These are phyloP conservation scores for Collybia sordida DNA, from an alignment of 768 basidiomycete genomes.

Conservation along the genomic window DNA sequence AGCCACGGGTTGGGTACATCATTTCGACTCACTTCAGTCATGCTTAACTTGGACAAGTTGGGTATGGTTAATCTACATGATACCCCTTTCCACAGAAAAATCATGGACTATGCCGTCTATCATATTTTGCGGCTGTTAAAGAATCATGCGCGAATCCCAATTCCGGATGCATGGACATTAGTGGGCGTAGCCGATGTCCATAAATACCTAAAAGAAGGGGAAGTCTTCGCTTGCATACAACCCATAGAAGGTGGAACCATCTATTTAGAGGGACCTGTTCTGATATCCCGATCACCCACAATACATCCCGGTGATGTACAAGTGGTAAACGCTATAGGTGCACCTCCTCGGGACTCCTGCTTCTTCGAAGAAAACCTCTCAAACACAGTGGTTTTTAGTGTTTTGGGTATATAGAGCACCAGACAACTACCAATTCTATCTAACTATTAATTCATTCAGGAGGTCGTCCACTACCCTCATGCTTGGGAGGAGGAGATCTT, in stretches of 20 bases:
- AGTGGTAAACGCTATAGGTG: conserved; percentile 58
- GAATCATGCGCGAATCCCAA: conserved; percentile 61
- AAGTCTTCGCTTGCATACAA: conserved; percentile 64
- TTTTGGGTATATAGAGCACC: conserved; percentile 38
- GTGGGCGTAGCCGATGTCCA: conserved; percentile 72
- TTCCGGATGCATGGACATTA: conserved; percentile 62
- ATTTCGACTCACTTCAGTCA: conserved; percentile 53
- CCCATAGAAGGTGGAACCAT: conserved; percentile 31
- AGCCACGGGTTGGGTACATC: conserved; percentile 56
- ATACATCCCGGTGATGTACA: conserved; percentile 73
- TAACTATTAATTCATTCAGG: conserved; percentile 33
- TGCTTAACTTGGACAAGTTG: conserved; percentile 50
- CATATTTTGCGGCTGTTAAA: conserved; percentile 53
- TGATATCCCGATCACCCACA: conserved; percentile 65
- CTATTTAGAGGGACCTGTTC: conserved; percentile 53
- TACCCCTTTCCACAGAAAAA: conserved; percentile 63
- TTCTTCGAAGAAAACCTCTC: conserved; percentile 49
- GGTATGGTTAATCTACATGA: conserved; percentile 32
- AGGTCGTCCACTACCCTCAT: conserved; percentile 57
- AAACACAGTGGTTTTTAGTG: conserved; percentile 70
- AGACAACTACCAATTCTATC: neutral
- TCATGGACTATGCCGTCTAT: conserved; percentile 40
- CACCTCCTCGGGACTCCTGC: conserved; percentile 52
- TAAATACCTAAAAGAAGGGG: conserved; percentile 40
- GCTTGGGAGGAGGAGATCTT: conserved; percentile 67